A percentile compares a stretch with the other conserved stretches of the same genome.
Conservation (phyloP, 2,329 filamentous ascomycete species). For the Exophiala alcalophila region DNA sequence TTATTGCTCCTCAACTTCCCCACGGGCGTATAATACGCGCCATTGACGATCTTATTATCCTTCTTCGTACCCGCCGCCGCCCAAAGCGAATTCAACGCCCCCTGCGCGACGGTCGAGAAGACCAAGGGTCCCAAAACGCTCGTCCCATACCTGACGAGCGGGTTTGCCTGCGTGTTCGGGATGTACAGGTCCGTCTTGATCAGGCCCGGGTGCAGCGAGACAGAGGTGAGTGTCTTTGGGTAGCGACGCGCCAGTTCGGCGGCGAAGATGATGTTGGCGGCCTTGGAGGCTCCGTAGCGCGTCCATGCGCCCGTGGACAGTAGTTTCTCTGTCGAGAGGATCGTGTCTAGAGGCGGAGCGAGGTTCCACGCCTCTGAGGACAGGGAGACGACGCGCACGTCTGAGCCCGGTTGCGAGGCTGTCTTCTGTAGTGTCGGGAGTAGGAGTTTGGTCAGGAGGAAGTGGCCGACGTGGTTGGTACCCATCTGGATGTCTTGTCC, state of each 20-base stretch:
- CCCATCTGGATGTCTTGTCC: slow-evolving; percentile 47
- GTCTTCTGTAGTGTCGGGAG: slow-evolving; percentile 42
- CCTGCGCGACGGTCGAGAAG: slow-evolving; percentile 36
- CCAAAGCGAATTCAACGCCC: slow-evolving; percentile 44
- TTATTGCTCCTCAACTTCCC: slow-evolving; percentile 32
- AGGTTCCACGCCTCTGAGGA: slow-evolving; percentile 38
- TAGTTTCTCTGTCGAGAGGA: slow-evolving; percentile 39
- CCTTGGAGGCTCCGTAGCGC: slow-evolving; percentile 53
- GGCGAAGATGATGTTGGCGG: slow-evolving; percentile 50
- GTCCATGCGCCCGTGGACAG: slow-evolving; percentile 40
- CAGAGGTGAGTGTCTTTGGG: slow-evolving; percentile 39
- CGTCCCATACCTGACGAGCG: slow-evolving; percentile 30
- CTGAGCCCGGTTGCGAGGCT: slow-evolving; percentile 29
- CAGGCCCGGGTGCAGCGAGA: slow-evolving; percentile 52
- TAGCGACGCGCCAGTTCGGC: slow-evolving; percentile 46
- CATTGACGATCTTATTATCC: slow-evolving; percentile 41
- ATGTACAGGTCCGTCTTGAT: slow-evolving; percentile 43
- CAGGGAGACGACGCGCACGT: slow-evolving; percentile 40
- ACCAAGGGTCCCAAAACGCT: slow-evolving; percentile 28
- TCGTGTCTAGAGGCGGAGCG: slow-evolving; percentile 36
- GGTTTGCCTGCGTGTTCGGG: slow-evolving; percentile 32
- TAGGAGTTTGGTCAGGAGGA: slow-evolving; percentile 45
- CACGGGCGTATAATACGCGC: slow-evolving; percentile 46
- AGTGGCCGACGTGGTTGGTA: slow-evolving; percentile 49
- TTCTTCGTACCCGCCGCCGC: slow-evolving; percentile 36